Evolutionary conservation across 192 early-diverging fungal genomes (phyloP).

Genomic region (Linnemannia hyalina): DNA sequence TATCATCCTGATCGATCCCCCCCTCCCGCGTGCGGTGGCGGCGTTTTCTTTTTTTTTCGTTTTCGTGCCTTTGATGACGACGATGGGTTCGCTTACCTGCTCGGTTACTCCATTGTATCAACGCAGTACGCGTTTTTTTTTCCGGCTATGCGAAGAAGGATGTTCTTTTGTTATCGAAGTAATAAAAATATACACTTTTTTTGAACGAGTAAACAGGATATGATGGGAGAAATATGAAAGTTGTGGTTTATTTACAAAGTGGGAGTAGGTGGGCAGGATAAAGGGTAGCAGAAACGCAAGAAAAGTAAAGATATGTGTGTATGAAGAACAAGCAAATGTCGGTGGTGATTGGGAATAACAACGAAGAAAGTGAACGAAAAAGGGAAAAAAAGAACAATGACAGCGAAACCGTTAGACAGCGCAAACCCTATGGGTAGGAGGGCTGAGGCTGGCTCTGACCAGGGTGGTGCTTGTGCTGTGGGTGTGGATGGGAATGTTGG

Average conservation of each 20-base stretch:
- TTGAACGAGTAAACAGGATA: neutral
- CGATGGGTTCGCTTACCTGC: neutral
- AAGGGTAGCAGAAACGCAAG: neutral
- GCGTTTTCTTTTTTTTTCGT: too few species aligned
- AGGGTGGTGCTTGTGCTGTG: constrained; percentile 14
- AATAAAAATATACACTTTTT: too few species aligned
- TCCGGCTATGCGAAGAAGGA: too few species aligned
- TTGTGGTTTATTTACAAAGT: neutral
- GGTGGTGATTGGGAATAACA: neutral
- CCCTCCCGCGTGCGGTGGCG: too few species aligned
- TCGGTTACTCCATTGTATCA: neutral
- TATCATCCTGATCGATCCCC: too few species aligned
- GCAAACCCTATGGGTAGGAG: neutral
- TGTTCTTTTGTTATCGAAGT: too few species aligned
- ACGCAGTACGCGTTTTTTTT: too few species aligned
- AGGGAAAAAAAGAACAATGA: neutral
- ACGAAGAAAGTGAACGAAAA: neutral
- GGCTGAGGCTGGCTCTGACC: constrained; percentile 10
- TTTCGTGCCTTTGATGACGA: too few species aligned
- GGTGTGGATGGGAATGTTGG: constrained; percentile 10
- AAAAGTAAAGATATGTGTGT: neutral
- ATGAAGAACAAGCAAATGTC: too few species aligned
- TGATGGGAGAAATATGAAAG: neutral
- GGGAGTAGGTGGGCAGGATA: neutral
- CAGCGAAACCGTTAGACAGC: neutral